Evolutionary conservation across 1,284 basidiomycete genomes (phyloP), one percentile per base, ranked within the genome.

Genomic region (Erythrobasidium hasegawianum): DNA sequence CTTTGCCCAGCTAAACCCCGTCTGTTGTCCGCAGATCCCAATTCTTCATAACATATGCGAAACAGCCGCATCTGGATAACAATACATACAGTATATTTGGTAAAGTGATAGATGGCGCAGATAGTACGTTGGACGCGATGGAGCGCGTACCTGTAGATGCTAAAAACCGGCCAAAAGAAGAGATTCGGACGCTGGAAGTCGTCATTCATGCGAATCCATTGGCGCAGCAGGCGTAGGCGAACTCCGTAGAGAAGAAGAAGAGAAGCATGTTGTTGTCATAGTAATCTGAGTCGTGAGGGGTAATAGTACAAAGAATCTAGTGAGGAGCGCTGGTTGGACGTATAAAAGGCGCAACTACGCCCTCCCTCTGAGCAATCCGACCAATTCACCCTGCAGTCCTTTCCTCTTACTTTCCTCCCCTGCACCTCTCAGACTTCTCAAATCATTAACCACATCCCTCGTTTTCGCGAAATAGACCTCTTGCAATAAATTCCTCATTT

Each of bases 181-280:
- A 96, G 74, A 88, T 97, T 76, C 88, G 85, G 24, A 54, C 59
- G 18, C 18, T 68, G 29, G 76, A 93, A 89, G 81, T 96, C 41
- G 93, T 90, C 10, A 88, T 97, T 38, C 95, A 98, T 76, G 89
- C 94, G 38, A 98, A 98, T 77, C 95, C 95, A 10, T 85, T 93
- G 67, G 91, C 91, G 26, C 87, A 90, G 27, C 22, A 62, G 45
- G 29, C 33, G 33, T 33, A 33, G n/a, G n/a, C n/a, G n/a, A 33
- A 33, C 4, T 5, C 33, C 5, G 4, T 5, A 33, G 5, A 33
- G 33, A 33, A 33, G 33, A 4, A 11, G 11, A 33, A 11, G 33
- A 11, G 11, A 33, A 33, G 33, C 33, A 33, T 33, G 45, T 47
- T 47, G 45, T 47, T 47, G 45, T 47, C n/a, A n/a, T n/a, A n/a